Evolutionary conservation across 192 early-diverging fungal species (phyloP).

Genomic region (Dispira parvispora): DNA sequence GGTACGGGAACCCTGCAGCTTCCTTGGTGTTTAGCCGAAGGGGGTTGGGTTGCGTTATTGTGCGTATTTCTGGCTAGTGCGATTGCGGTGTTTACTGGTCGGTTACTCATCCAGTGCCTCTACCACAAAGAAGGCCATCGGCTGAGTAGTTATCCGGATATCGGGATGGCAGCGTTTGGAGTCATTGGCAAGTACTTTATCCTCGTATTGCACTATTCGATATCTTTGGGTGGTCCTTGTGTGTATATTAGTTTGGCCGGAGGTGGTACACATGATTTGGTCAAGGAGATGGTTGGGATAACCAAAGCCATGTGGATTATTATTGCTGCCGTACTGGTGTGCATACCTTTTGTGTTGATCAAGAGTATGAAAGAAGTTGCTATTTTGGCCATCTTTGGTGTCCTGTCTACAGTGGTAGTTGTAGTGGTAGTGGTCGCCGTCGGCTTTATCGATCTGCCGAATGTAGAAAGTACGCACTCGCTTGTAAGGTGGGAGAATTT

Average conservation of each 20-base stretch:
- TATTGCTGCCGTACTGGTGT: constrained; percentile 35
- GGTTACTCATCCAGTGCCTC: constrained; percentile 54
- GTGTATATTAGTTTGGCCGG: constrained; percentile 53
- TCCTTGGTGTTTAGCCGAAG: constrained; percentile 54
- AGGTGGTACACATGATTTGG: constrained; percentile 40
- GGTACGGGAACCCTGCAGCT: constrained; percentile 71
- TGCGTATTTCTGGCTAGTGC: constrained; percentile 51
- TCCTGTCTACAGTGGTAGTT: constrained; percentile 45
- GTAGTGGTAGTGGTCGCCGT: constrained; percentile 41
- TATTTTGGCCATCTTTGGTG: constrained; percentile 45
- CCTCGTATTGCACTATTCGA: constrained; percentile 41
- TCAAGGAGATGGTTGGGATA: constrained; percentile 22
- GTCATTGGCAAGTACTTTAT: constrained; percentile 34
- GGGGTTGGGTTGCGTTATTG: constrained; percentile 61
- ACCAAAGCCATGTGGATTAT: constrained; percentile 38
- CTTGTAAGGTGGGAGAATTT: constrained; percentile 16
- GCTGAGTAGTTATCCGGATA: constrained; percentile 39
- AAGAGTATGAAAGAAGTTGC: constrained; percentile 68
- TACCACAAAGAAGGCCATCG: constrained; percentile 37
- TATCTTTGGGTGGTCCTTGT: constrained; percentile 44
- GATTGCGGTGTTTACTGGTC: constrained; percentile 57
- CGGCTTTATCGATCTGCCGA: constrained; percentile 22
- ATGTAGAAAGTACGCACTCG: neutral
- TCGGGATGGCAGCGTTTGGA: constrained; percentile 55
- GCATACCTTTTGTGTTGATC: constrained; percentile 45